phyloP scores from a whole-genome alignment of 2,329 filamentous ascomycete genomes.

The Arthrinium phaeospermum region DNA sequence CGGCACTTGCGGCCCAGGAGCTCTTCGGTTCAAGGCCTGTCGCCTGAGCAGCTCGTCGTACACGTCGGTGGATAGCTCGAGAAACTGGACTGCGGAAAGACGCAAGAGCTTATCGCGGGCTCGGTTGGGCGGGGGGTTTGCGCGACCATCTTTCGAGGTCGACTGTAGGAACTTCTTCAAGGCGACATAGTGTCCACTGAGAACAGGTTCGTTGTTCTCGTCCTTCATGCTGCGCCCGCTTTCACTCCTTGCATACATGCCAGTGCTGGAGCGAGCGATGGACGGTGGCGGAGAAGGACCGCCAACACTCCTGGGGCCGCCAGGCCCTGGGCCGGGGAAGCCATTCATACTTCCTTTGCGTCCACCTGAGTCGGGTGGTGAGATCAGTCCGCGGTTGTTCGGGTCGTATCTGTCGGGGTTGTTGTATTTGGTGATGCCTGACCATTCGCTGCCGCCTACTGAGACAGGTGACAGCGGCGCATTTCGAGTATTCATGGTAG shows the following conservation, averaged over 20 bases:
- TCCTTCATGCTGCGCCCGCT: slow-evolving; percentile 64
- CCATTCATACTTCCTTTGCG: slow-evolving; percentile 66
- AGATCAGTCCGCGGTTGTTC: slow-evolving; percentile 64
- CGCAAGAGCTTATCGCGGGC: slow-evolving; percentile 93
- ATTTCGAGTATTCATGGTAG: slow-evolving; percentile 74
- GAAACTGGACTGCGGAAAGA: slow-evolving; percentile 90
- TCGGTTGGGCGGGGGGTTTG: slow-evolving; percentile 79
- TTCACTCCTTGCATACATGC: slow-evolving; percentile 70
- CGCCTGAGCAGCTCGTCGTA: slow-evolving; percentile 92
- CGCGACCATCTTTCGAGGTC: slow-evolving; percentile 75
- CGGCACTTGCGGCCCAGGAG: slow-evolving; percentile 63
- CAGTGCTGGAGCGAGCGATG: slow-evolving; percentile 83
- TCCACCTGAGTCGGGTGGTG: slow-evolving; percentile 72
- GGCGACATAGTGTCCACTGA: slow-evolving; percentile 82
- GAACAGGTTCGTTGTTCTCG: slow-evolving; percentile 67
- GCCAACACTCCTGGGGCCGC: slow-evolving; percentile 61
- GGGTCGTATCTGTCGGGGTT: slow-evolving; percentile 56
- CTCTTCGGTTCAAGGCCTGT: slow-evolving; percentile 68
- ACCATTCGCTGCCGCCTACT: slow-evolving; percentile 84
- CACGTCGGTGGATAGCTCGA: slow-evolving; percentile 96
- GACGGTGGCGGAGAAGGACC: slow-evolving; percentile 87
- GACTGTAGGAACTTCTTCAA: slow-evolving; percentile 77
- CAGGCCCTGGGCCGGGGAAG: slow-evolving; percentile 46
- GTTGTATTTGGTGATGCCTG: slow-evolving; percentile 71
- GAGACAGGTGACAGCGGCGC: slow-evolving; percentile 83